Percentiles rank a stretch among this genome's conserved stretches.
These are phyloP conservation scores for Nidularia pulvinata DNA, from an alignment of 768 basidiomycete species.

Conservation along the genomic window DNA sequence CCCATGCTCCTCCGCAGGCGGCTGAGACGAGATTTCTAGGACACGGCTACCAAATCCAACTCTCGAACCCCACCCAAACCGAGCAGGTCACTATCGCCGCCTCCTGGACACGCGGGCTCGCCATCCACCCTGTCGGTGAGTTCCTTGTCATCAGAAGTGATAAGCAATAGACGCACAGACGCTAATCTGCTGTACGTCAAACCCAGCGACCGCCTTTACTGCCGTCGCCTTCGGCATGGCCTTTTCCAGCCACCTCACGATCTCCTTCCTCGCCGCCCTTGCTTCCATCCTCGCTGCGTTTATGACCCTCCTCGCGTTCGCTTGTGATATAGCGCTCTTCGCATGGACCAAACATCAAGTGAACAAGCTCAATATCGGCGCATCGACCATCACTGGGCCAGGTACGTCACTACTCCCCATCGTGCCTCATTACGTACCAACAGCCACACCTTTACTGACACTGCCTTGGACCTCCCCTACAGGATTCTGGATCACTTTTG, in stretches of 20 bases:
- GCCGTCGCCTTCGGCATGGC: constrained; percentile 66
- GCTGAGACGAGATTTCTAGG: too few species aligned
- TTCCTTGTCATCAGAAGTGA: neutral
- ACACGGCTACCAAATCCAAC: constrained; percentile 52
- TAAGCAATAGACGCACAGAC: neutral
- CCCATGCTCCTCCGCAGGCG: too few species aligned
- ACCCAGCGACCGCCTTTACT: constrained; percentile 48
- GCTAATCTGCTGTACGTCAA: too few species aligned
- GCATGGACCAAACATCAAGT: constrained; percentile 61
- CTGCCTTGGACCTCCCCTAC: too few species aligned
- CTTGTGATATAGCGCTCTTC: constrained; percentile 75
- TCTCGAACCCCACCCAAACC: constrained; percentile 28
- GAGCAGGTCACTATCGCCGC: constrained; percentile 41
- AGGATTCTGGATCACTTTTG: constrained; percentile 82
- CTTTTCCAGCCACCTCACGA: constrained; percentile 54
- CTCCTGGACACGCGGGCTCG: constrained; percentile 75
- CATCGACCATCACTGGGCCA: constrained; percentile 55
- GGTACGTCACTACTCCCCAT: constrained; percentile 35
- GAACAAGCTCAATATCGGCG: constrained; percentile 42
- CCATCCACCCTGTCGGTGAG: constrained; percentile 75
- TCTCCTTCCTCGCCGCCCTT: constrained; percentile 63
- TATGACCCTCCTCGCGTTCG: constrained; percentile 71
- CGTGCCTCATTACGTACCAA: neutral
- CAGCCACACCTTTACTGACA: too few species aligned
- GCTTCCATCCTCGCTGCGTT: constrained; percentile 71